Evolutionary conservation across 192 early-diverging fungal species (phyloP), one percentile per base, ranked within the genome.

Genomic region (Phycomyces nitens): DNA sequence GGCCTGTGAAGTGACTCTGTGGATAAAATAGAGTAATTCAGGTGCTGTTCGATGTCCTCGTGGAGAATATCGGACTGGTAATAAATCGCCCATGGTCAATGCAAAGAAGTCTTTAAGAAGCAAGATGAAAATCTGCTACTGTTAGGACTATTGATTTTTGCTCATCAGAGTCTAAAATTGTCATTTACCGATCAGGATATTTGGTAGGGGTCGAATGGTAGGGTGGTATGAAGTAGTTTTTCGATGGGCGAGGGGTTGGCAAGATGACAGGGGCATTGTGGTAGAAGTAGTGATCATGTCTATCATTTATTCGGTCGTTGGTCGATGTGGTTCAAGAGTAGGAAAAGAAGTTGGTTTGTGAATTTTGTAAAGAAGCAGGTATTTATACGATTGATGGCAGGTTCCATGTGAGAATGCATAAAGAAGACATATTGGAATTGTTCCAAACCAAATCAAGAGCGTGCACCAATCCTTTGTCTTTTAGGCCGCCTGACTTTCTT

Each of bases 1-100:
- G 3, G 74, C 71, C 22, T 56, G 58, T 9, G 27, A 53, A 4
- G 70, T 69, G 11, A 76, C 47, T 54, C 65, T 76, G 29, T 72
- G 53, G 3, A 76, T 68, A 29, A 72, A 76, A 62, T 71, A 72
- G 14, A 76, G 41, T 4, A 76, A 41, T 50, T 76, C 74, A 1
- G 74, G 74, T 26, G 71, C 53, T 23, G 74, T 69, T 38, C 68
- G 22, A 51, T 47, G 41, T 24, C 49, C 39, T 15, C 22, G 56
- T n/a, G 53, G 53, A 23, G 52, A 43, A 24, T 49, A 51, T 16
- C 56, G 53, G 8, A 60, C 61, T n/a, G 60, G 68, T 23, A 69
- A n/a, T 21, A 69, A 63, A 49, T 69, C 68, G 21, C 68, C 61
- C 21, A 69, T 38, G 7, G 61, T 69, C 20, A 69, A 29, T 18